phyloP scores from a whole-genome alignment of 495 filamentous ascomycete species.

The Penicillium pancosmium region DNA sequence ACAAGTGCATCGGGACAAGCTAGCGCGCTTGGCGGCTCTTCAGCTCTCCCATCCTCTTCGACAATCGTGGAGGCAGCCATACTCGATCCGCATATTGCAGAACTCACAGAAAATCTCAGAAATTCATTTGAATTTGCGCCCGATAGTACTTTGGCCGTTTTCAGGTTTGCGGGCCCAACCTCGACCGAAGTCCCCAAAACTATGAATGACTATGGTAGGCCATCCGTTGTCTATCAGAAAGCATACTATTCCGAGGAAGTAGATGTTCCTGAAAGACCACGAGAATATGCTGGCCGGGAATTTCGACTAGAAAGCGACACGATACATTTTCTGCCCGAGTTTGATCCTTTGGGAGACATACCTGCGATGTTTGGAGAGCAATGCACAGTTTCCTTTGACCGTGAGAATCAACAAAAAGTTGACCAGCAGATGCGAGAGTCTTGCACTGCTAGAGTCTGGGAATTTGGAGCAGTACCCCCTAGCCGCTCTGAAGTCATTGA shows the following conservation, averaged over 20 bases:
- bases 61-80: conserved; percentile 13
- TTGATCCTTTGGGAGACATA: conserved; percentile 67
- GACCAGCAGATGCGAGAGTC: conserved; percentile 51
- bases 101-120: conserved; percentile 25
- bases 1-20: conserved; percentile 12
- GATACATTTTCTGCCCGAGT: conserved; percentile 75
- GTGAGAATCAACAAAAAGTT: conserved; percentile 48
- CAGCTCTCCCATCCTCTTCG: conserved; percentile 27
- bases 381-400: conserved; percentile 44
- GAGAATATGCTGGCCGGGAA: conserved; percentile 88
- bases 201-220: conserved; percentile 38
- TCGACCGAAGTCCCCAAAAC: conserved; percentile 34
- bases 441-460: conserved; percentile 38
- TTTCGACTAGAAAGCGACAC: conserved; percentile 78
- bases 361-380: conserved; percentile 59
- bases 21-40: conserved; percentile 17
- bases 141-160: conserved; percentile 26
- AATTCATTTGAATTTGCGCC: conserved; percentile 34
- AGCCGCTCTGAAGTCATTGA: conserved; percentile 66
- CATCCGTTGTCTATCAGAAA: conserved; percentile 76
- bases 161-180: conserved; percentile 30
- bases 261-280: conserved; percentile 77
- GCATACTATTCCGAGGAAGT: conserved; percentile 84
- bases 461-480: conserved; percentile 62
- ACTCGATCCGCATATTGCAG: conserved; percentile 27